Percentiles rank a stretch among this genome's conserved stretches.
Evolutionary conservation across 2,329 filamentous ascomycete genomes (phyloP).

Genomic region (Xylariaceae sp.): DNA sequence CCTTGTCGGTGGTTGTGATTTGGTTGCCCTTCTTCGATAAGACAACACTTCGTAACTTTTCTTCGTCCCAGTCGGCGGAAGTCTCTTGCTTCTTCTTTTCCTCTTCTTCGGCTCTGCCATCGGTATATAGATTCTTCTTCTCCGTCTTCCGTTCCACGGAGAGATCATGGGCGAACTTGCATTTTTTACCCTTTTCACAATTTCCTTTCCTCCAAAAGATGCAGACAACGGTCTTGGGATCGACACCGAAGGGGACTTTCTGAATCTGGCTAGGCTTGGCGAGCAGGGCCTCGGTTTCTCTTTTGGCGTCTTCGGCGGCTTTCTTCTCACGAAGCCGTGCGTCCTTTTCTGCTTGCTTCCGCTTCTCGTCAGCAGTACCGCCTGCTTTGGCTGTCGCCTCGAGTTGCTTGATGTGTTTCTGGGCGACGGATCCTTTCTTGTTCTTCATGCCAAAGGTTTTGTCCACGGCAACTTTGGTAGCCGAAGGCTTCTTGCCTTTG

Average conservation of each 20-base stretch:
- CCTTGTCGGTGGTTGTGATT: slow-evolving; percentile 93
- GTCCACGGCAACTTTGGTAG: slow-evolving; percentile 78
- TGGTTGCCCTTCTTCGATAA: slow-evolving; percentile 98
- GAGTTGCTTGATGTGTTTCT: slow-evolving; percentile 89
- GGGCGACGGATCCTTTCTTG: slow-evolving; percentile 91
- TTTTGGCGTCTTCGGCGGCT: slow-evolving; percentile 84
- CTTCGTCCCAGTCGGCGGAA: slow-evolving; percentile 97
- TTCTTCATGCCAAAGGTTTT: slow-evolving; percentile 99
- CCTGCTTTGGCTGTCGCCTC: slow-evolving; percentile 74
- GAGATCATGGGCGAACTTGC: slow-evolving; percentile 96
- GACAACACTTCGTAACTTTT: slow-evolving; percentile 89
- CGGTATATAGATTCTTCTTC: slow-evolving; percentile 91
- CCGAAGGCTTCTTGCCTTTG: slow-evolving; percentile 61
- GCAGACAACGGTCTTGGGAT: slow-evolving; percentile 96
- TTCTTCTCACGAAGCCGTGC: slow-evolving; percentile 85
- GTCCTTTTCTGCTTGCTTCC: slow-evolving; percentile 71
- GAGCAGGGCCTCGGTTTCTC: slow-evolving; percentile 81
- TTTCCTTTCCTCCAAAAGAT: slow-evolving; percentile 97
- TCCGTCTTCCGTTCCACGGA: slow-evolving; percentile 88
- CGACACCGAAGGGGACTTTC: slow-evolving; percentile 96
- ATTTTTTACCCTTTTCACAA: slow-evolving; percentile 97
- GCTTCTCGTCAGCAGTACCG: slow-evolving; percentile 87
- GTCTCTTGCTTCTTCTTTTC: slow-evolving; percentile 88
- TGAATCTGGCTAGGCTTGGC: slow-evolving; percentile 94
- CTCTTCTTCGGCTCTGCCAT: slow-evolving; percentile 75